phyloP scores from a whole-genome alignment of 208 protist species.

The Endotrypanum monterogeii region DNA sequence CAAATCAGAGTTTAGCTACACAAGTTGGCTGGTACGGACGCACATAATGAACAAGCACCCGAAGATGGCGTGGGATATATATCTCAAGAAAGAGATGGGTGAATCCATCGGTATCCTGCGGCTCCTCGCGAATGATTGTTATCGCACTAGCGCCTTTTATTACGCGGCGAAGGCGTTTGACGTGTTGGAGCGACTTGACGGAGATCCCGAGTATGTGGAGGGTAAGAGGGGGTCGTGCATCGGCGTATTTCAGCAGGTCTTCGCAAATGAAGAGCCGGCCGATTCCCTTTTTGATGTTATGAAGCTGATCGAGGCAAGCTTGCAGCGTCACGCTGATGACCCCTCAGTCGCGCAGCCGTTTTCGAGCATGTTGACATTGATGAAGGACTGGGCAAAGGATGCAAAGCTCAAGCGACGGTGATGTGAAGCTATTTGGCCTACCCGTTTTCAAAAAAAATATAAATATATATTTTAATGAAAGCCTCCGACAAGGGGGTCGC shows the following conservation, averaged over 20 bases:
- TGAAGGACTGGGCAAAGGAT: constrained; percentile 95
- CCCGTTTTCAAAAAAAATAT: no score
- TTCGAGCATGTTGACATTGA: constrained; percentile 83
- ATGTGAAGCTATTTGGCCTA: not conserved
- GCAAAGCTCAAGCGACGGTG: constrained; percentile 74
- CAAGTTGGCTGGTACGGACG: constrained; percentile 92
- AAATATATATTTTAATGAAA: not conserved
- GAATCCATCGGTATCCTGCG: constrained; percentile 94
- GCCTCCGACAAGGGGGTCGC: not conserved
- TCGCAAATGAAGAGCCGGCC: constrained; percentile 84
- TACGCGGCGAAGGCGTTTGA: constrained; percentile 98
- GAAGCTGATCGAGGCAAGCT: constrained; percentile 90
- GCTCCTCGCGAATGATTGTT: constrained; percentile 98
- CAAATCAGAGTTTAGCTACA: constrained; percentile 92
- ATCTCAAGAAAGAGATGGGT: constrained; percentile 97
- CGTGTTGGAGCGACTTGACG: constrained; percentile 96
- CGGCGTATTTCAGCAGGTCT: constrained; percentile 96
- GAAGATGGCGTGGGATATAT: constrained; percentile 96
- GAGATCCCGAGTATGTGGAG: constrained; percentile 94
- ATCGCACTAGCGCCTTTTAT: constrained; percentile 95
- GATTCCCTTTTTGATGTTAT: constrained; percentile 93
- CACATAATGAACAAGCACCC: constrained; percentile 96
- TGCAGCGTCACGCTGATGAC: constrained; percentile 70
- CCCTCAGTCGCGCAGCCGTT: constrained; percentile 67
- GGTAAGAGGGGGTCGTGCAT: constrained; percentile 97